These are phyloP conservation scores for Avena atlantica DNA, from an alignment of 176 grass and related monocot species.

Conservation along the genomic window DNA sequence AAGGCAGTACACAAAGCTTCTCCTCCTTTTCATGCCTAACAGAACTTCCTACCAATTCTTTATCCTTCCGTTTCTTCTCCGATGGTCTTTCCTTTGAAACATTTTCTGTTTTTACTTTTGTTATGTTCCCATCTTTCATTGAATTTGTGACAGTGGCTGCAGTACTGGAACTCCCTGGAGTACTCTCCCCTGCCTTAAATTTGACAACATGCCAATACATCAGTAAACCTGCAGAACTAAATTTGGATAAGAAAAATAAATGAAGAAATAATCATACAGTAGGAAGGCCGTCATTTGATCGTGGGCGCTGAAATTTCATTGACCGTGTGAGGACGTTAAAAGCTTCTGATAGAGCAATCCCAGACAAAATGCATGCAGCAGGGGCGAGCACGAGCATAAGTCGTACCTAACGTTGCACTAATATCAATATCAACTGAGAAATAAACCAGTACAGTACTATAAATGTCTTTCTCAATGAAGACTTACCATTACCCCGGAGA, in stretches of 20 bases:
- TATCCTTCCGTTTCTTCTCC: constrained; percentile 85
- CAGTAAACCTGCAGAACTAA: constrained; percentile 1
- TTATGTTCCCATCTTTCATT: constrained; percentile 46
- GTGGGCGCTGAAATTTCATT: constrained; percentile 78
- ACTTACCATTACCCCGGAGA: constrained; percentile 99
- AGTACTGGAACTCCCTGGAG: constrained; percentile 47
- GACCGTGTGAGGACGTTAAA: constrained; percentile 84
- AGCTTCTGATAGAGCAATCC: constrained; percentile 92
- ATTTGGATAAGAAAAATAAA: constrained; percentile 40
- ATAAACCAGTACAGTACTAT: not conserved
- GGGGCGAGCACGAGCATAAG: constrained; percentile 99
- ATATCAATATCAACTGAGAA: constrained; percentile 29
- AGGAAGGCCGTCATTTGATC: constrained; percentile 56
- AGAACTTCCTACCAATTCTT: constrained; percentile 63
- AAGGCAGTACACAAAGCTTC: constrained; percentile 72
- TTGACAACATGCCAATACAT: constrained; percentile 25
- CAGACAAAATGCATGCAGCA: constrained; percentile 94
- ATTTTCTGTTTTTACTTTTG: constrained; percentile 64
- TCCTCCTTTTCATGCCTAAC: constrained; percentile 66
- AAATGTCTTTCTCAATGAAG: constrained; percentile 7
- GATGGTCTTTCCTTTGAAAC: constrained; percentile 77
- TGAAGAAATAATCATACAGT: constrained; percentile 62
- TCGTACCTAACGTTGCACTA: constrained; percentile 67
- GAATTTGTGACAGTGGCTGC: constrained; percentile 22
- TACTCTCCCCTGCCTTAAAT: constrained; percentile 67